Evolutionary conservation across 2,329 filamentous ascomycete species (phyloP), one percentile per base, ranked within the genome.

Genomic region (Colletotrichum orchidophilum): DNA sequence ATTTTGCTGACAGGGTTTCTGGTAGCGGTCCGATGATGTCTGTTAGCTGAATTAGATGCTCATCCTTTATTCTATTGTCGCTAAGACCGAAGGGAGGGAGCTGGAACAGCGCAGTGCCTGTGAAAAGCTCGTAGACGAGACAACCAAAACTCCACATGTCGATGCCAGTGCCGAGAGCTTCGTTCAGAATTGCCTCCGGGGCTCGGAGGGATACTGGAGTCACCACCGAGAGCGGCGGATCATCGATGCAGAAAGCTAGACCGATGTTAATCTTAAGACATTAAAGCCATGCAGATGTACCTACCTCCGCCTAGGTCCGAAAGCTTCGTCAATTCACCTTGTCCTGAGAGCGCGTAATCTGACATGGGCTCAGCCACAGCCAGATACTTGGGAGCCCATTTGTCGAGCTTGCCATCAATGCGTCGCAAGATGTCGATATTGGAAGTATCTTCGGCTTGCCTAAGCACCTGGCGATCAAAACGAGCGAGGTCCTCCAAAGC

Each of bases 91-190:
- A 68, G 39, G 33, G 57, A n/a, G 42, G 42, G 0, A 69, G 13
- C 5, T 54, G 52, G 13, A 74, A 74, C 2, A 76, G 69, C n/a
- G 39, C 21, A 13, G n/a, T 49, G 33, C 71, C 75, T 3, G 70
- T 72, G 29, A 75, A 15, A 33, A 75, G 52, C 66, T 72, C 73
- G 46, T 73, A 76, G 27, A 68, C 39, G 21, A 76, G 54, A 57
- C 74, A 76, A 21, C 74, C 75, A 24, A 75, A 74, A 5, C 66
- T 73, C 74, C 75, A 75, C n/a, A 73, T 74, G 39, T 76, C 74
- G 18, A 75, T 59, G 8, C 63, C 57, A 11, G 8, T 39, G 27
- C 58, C 59, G n/a, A 63, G 15, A 13, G 65, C 6, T n/a, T 68
- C 24, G 11, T 57, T n/a, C 0, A 68, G 39, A 0, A 63, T 3